Percentiles rank a stretch among this genome's conserved stretches.
Conservation (phyloP, 129 eudicot genomes). For the Rutidosis leptorrhynchoides region DNA sequence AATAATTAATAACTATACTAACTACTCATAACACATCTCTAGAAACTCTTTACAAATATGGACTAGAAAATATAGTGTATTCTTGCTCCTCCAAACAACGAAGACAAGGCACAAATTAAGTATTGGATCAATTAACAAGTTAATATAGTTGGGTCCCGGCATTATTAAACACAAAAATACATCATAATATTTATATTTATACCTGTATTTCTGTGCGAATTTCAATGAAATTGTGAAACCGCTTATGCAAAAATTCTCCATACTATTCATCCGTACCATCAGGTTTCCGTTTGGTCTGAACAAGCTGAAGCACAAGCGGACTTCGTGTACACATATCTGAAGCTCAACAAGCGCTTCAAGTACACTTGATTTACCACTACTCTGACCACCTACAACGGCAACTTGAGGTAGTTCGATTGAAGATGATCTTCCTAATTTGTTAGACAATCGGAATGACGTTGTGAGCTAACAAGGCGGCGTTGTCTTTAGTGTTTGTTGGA, state of each 20-base stretch:
- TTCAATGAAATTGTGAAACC: conserved; percentile 63
- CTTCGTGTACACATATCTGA: conserved; percentile 86
- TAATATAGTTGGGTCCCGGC: no score
- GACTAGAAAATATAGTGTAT: conserved; percentile 88
- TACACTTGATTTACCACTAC: conserved; percentile 97
- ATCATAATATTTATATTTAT: no score
- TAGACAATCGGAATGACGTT: conserved; percentile 88
- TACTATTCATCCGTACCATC: conserved; percentile 80
- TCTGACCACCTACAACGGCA: conserved; percentile 97
- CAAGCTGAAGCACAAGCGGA: conserved; percentile 83
- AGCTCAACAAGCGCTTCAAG: conserved; percentile 92
- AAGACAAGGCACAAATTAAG: conserved; percentile 82
- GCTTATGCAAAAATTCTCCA: conserved; percentile 91
- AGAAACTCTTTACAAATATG: conserved; percentile 88
- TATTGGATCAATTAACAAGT: no score
- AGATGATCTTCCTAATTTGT: conserved; percentile 73
- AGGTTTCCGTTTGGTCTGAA: conserved; percentile 55
- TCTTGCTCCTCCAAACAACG: conserved; percentile 96
- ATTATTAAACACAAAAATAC: no score
- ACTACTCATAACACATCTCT: conserved; percentile 56
- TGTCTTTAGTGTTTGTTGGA: conserved; percentile 18
- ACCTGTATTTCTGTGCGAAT: conserved; percentile 95
- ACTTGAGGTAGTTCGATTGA: conserved; percentile 91
- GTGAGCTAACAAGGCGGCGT: conserved; percentile 51
- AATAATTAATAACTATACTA: conserved; percentile 6